phyloP scores from a whole-genome alignment of 495 filamentous ascomycete genomes.

The Aspergillus ostianus region DNA sequence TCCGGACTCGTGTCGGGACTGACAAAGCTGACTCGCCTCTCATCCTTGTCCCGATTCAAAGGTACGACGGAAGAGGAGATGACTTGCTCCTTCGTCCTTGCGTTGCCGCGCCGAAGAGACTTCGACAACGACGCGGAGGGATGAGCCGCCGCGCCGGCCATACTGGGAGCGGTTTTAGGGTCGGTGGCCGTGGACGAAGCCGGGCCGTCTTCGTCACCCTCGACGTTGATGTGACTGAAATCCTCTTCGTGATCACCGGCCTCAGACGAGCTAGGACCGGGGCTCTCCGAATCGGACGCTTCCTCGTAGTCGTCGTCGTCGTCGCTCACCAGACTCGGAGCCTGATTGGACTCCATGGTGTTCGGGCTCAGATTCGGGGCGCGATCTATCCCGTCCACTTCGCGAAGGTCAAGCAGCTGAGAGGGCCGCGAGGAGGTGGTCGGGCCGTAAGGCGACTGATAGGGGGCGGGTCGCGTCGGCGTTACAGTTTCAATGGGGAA shows the following conservation, averaged over 20 bases:
- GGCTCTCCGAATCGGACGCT: slow-evolving; percentile 49
- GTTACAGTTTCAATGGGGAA: slow-evolving; percentile 29
- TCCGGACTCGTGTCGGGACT: slow-evolving; percentile 35
- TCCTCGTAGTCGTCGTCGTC: slow-evolving; percentile 66
- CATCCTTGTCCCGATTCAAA: slow-evolving; percentile 38
- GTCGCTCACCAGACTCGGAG: slow-evolving; percentile 85
- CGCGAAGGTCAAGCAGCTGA: slow-evolving; percentile 39
- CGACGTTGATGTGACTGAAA: slow-evolving; percentile 52
- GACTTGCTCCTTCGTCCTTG: slow-evolving; percentile 46
- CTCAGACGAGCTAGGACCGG: slow-evolving; percentile 41
- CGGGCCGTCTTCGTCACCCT: slow-evolving; percentile 47
- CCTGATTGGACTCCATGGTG: slow-evolving; percentile 73
- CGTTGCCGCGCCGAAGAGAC: slow-evolving; percentile 42
- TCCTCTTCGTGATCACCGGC: slow-evolving; percentile 47
- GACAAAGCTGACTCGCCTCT: slow-evolving; percentile 49
- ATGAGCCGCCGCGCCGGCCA: slow-evolving; percentile 29
- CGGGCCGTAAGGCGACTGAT: slow-evolving; percentile 34
- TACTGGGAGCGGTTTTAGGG: slow-evolving; percentile 36
- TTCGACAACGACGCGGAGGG: slow-evolving; percentile 37
- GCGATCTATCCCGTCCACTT: slow-evolving; percentile 51
- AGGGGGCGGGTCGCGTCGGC: slow-evolving; percentile 32
- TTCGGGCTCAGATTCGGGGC: slow-evolving; percentile 70
- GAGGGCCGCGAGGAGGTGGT: slow-evolving; percentile 22
- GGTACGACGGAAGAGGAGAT: slow-evolving; percentile 44
- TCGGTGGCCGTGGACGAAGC: slow-evolving; percentile 33